Conservation (phyloP, 116 monocot species). For the Posidonia oceanica region DNA sequence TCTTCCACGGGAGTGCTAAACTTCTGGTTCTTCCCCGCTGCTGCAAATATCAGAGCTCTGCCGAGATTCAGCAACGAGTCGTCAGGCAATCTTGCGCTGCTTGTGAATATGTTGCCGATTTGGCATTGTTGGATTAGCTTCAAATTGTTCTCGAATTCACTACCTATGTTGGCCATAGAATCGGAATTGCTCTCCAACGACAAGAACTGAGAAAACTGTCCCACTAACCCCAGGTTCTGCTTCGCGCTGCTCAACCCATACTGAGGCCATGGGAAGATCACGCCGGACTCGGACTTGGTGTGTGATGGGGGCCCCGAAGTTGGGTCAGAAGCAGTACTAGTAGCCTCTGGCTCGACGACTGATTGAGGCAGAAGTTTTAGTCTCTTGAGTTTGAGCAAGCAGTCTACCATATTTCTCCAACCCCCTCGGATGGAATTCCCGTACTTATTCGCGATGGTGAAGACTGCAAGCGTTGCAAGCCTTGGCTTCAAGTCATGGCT, state of each 20-base stretch:
- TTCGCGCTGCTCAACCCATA: background rate
- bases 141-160: slow-evolving; percentile 74
- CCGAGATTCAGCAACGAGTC: slow-evolving; percentile 56
- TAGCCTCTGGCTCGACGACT: slow-evolving; percentile 20
- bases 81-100: slow-evolving; percentile 43
- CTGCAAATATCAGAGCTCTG: slow-evolving; percentile 56
- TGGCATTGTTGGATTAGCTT: slow-evolving; percentile 84
- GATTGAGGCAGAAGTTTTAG: slow-evolving; percentile 58
- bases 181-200: slow-evolving; percentile 47
- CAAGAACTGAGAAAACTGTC: slow-evolving; percentile 72
- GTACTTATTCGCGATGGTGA: slow-evolving; percentile 83
- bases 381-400: slow-evolving; percentile 78
- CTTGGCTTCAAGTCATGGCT: slow-evolving; percentile 67
- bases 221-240: slow-evolving; percentile 36
- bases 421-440: slow-evolving; percentile 60
- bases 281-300: slow-evolving; percentile 11
- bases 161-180: slow-evolving; percentile 42
- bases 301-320: background rate
- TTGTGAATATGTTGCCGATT: slow-evolving; percentile 60
- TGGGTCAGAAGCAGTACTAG: background rate
- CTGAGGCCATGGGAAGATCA: slow-evolving; percentile 11
- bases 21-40: slow-evolving; percentile 80
- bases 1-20: slow-evolving; percentile 86
- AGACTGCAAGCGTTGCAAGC: slow-evolving; percentile 79
- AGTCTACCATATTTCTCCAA: slow-evolving; percentile 75